Conservation (phyloP, 2,329 filamentous ascomycete species). For the Aspergillus hiratsukae region DNA sequence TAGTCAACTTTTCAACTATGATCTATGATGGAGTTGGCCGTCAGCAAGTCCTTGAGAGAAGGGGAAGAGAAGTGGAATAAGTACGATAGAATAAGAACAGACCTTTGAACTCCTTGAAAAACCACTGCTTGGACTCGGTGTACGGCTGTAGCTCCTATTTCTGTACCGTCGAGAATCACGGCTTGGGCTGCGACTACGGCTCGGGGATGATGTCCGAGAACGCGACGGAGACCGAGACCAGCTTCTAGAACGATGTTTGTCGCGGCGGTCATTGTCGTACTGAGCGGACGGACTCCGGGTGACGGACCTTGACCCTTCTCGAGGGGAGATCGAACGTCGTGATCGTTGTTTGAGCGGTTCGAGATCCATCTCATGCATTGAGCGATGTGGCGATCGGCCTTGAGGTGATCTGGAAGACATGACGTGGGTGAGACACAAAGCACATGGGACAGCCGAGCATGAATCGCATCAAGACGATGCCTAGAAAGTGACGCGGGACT, state of each 20-base stretch:
- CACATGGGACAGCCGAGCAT: no score
- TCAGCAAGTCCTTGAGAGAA: background rate
- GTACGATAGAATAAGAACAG: background rate
- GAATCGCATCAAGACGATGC: background rate
- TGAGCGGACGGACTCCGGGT: constrained; percentile 25
- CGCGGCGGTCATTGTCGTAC: constrained; percentile 20
- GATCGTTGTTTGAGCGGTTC: constrained; percentile 22
- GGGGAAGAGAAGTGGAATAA: background rate
- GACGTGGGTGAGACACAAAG: background rate
- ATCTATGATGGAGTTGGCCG: constrained; percentile 54
- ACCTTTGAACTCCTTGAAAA: constrained; percentile 37
- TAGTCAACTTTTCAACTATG: constrained; percentile 91
- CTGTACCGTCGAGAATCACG: constrained; percentile 35
- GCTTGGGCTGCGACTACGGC: constrained; percentile 37
- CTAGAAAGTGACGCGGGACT: background rate
- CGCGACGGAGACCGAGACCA: constrained; percentile 26
- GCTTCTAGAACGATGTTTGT: constrained; percentile 24
- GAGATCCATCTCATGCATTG: constrained; percentile 18
- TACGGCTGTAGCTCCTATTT: constrained; percentile 27
- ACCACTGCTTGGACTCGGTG: constrained; percentile 21
- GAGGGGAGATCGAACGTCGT: constrained; percentile 34
- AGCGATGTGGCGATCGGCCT: constrained; percentile 26
- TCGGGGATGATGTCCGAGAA: constrained; percentile 28
- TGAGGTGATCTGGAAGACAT: constrained; percentile 26
- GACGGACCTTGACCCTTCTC: constrained; percentile 26